These are phyloP conservation scores for Musa itinerans DNA, from an alignment of 176 grass and related monocot species.

Conservation along the genomic window DNA sequence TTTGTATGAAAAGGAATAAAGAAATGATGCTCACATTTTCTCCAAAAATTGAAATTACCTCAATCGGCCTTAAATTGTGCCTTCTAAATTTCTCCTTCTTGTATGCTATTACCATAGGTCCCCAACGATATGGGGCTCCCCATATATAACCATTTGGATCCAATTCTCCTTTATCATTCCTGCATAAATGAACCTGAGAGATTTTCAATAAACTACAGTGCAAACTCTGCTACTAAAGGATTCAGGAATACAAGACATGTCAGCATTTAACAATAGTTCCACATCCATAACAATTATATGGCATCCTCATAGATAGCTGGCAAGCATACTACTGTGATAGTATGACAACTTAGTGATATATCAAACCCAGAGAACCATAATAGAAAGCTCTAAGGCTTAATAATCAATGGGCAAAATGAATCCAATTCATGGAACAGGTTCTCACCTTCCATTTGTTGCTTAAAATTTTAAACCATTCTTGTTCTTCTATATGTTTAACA, in stretches of 20 bases:
- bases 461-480: slow-evolving; percentile 65
- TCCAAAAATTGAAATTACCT: slow-evolving; percentile 29
- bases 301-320: not conserved
- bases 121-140: slow-evolving; percentile 79
- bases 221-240: not conserved
- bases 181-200: slow-evolving; percentile 87
- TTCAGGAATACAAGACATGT: not conserved
- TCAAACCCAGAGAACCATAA: slow-evolving; percentile 4
- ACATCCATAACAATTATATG: not conserved
- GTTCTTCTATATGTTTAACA: slow-evolving; percentile 50
- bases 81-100: slow-evolving; percentile 85
- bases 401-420: not conserved
- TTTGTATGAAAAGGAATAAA: slow-evolving; percentile 6
- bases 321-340: not conserved
- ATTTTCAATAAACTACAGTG: slow-evolving; percentile 55
- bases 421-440: slow-evolving; percentile 6
- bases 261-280: not conserved
- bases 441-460: slow-evolving; percentile 89
- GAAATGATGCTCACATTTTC: slow-evolving; percentile 2
- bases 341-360: not conserved
- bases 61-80: slow-evolving; percentile 74
- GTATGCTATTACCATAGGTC: slow-evolving; percentile 85
- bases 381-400: not conserved
- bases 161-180: slow-evolving; percentile 70
- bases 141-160: slow-evolving; percentile 72